Percentiles rank a stretch among this genome's conserved stretches.
These are phyloP conservation scores for Sporothrix humicola DNA, from an alignment of 2,329 filamentous ascomycete species.

Conservation along the genomic window DNA sequence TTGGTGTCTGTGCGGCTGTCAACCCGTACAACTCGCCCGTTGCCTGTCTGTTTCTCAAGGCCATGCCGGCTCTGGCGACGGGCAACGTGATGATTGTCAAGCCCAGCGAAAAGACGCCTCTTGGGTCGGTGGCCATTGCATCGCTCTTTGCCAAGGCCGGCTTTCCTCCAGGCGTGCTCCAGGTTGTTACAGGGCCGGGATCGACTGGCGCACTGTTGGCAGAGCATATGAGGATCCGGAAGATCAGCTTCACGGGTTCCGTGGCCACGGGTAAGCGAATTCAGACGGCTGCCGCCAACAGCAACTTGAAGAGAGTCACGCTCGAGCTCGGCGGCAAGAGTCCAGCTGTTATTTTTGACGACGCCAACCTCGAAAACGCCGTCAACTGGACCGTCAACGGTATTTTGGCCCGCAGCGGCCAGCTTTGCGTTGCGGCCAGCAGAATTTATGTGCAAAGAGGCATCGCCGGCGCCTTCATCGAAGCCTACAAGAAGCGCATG, in stretches of 20 bases:
- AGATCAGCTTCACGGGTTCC: slow-evolving; percentile 67
- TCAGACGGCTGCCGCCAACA: slow-evolving; percentile 63
- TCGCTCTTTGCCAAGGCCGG: slow-evolving; percentile 68
- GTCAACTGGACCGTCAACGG: slow-evolving; percentile 52
- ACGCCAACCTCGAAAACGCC: slow-evolving; percentile 62
- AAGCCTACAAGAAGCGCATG: slow-evolving; percentile 54
- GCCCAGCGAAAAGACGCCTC: slow-evolving; percentile 61
- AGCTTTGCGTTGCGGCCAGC: slow-evolving; percentile 54
- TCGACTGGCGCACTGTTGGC: slow-evolving; percentile 35
- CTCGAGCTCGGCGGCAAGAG: slow-evolving; percentile 65
- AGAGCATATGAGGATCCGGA: slow-evolving; percentile 53
- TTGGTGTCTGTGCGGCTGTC: slow-evolving; percentile 26
- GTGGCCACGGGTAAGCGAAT: slow-evolving; percentile 62
- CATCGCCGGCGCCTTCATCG: slow-evolving; percentile 41
- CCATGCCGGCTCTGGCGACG: slow-evolving; percentile 64
- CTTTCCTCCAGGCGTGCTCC: slow-evolving; percentile 71
- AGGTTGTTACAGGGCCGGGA: slow-evolving; percentile 69
- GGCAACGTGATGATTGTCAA: slow-evolving; percentile 63
- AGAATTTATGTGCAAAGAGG: slow-evolving; percentile 51
- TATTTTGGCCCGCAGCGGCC: slow-evolving; percentile 52
- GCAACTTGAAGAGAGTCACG: slow-evolving; percentile 65
- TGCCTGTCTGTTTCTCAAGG: slow-evolving; percentile 69
- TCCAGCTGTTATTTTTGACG: slow-evolving; percentile 63
- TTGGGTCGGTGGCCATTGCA: slow-evolving; percentile 62
- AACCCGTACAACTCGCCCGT: slow-evolving; percentile 52